A percentile compares a stretch with the other conserved stretches of the same genome.
Evolutionary conservation across 257 asterid species (phyloP).

Genomic region (Nicotiana noctiflora): DNA sequence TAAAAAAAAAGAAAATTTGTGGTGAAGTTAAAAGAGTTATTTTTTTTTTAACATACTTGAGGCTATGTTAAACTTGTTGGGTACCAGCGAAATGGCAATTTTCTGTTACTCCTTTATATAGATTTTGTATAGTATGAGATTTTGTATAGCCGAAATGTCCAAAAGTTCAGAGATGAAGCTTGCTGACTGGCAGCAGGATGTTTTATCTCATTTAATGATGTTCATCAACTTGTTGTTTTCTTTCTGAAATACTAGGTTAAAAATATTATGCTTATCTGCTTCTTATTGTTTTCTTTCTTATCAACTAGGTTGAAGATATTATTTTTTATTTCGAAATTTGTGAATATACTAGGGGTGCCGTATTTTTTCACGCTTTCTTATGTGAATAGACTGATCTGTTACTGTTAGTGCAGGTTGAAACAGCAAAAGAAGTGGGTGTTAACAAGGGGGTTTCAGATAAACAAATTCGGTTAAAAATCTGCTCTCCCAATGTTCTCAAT

Average conservation of each 20-base stretch:
- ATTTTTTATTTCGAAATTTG: not conserved
- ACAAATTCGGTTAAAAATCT: constrained; percentile 75
- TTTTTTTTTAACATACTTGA: not conserved
- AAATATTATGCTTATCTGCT: not conserved
- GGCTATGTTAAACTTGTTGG: not conserved
- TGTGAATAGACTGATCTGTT: not conserved
- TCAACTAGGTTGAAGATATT: not conserved
- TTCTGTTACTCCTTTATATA: not conserved
- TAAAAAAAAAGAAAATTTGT: not conserved
- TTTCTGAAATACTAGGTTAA: not conserved
- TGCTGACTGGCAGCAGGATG: not conserved
- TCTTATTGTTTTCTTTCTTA: not conserved
- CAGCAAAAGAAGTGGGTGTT: constrained; percentile 82
- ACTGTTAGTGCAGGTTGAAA: constrained; percentile 51
- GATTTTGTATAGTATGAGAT: not conserved
- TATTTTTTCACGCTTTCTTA: not conserved
- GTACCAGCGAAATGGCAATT: not conserved
- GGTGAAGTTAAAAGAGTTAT: not conserved
- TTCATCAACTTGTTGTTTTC: not conserved
- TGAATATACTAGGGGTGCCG: not conserved
- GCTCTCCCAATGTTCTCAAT: constrained; percentile 88
- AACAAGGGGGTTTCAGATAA: constrained; percentile 83
- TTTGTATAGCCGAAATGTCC: not conserved
- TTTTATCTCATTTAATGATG: not conserved
- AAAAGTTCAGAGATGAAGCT: not conserved